A percentile compares a stretch with the other conserved stretches of the same genome.
Evolutionary conservation across 2,329 filamentous ascomycete species (phyloP).

Genomic region (Ophiocordyceps camponoti-leonardi): DNA sequence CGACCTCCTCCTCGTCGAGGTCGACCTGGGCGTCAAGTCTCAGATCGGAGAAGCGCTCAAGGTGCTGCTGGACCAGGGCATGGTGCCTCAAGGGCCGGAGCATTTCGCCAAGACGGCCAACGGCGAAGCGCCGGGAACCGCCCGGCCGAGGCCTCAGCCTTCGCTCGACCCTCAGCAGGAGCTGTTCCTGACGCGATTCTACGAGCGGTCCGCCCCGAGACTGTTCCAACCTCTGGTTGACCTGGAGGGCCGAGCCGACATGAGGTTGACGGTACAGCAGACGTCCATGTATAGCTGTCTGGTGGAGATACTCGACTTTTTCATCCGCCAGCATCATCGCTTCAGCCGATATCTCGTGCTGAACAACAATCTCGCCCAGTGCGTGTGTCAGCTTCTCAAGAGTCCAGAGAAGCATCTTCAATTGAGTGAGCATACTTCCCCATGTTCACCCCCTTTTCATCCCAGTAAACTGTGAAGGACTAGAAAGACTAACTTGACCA

Average conservation of each 20-base stretch:
- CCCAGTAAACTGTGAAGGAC: too few relatives aligned
- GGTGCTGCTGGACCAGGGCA: slow-evolving; percentile 65
- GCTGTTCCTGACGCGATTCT: slow-evolving; percentile 73
- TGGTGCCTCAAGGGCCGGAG: slow-evolving; percentile 29
- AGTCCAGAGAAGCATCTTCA: slow-evolving; percentile 86
- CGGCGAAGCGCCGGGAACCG: slow-evolving; percentile 41
- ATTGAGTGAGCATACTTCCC: too few relatives aligned
- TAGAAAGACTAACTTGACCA: slow-evolving; percentile 15
- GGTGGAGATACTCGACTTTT: slow-evolving; percentile 86
- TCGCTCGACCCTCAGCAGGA: slow-evolving; percentile 59
- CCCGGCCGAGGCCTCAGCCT: slow-evolving; percentile 37
- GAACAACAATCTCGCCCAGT: slow-evolving; percentile 56
- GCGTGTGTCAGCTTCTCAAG: slow-evolving; percentile 66
- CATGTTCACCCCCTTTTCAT: too few relatives aligned
- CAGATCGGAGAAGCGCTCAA: slow-evolving; percentile 94
- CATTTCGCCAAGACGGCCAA: slow-evolving; percentile 40
- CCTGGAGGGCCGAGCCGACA: slow-evolving; percentile 51
- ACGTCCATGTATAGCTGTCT: slow-evolving; percentile 83
- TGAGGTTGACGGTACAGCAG: slow-evolving; percentile 63
- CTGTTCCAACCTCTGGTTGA: slow-evolving; percentile 78
- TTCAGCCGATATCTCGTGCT: slow-evolving; percentile 81
- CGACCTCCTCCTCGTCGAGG: slow-evolving; percentile 77
- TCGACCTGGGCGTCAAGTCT: slow-evolving; percentile 84
- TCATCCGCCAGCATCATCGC: slow-evolving; percentile 74
- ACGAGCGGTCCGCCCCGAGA: slow-evolving; percentile 68